Conservation (phyloP, 139 green algal species). For the Pseudopediastrum boryanum region DNA sequence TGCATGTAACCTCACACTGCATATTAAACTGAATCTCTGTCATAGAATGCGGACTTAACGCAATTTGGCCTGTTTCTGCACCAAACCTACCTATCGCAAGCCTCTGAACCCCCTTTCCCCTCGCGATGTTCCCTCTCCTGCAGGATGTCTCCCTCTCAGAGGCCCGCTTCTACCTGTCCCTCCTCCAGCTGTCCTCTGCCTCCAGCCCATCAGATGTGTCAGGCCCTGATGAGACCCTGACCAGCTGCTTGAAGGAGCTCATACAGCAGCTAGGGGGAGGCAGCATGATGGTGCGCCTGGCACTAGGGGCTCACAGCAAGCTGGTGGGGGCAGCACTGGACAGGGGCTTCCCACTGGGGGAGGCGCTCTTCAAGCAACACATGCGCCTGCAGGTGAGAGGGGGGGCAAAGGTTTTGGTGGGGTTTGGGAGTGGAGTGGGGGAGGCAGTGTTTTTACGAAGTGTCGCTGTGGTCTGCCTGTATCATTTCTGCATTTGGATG, state of each 20-base stretch:
- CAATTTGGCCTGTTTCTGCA: no score
- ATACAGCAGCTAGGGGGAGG: conserved; percentile 29
- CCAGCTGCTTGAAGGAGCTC: not conserved
- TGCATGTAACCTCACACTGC: no score
- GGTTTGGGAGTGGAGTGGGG: no score
- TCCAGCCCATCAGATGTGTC: conserved; percentile 9
- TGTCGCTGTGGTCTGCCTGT: no score
- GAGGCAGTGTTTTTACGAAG: no score
- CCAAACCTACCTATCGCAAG: no score
- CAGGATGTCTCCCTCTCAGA: conserved; percentile 41
- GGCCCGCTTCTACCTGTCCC: conserved; percentile 46
- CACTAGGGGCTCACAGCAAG: conserved; percentile 35
- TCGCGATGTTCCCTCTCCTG: not conserved
- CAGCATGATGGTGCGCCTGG: conserved; percentile 53
- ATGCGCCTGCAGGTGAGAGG: conserved; percentile 38
- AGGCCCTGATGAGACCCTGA: conserved; percentile 12
- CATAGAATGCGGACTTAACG: no score
- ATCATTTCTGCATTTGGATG: no score
- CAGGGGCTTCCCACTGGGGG: conserved; percentile 28
- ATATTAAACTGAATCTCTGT: no score
- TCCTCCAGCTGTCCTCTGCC: conserved; percentile 31
- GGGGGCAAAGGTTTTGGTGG: no score
- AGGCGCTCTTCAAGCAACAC: conserved; percentile 55
- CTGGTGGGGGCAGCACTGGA: conserved; percentile 26
- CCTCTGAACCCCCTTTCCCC: no score